Evolutionary conservation across 257 asterid species (phyloP).

Genomic region (Solanum sejunctum): DNA sequence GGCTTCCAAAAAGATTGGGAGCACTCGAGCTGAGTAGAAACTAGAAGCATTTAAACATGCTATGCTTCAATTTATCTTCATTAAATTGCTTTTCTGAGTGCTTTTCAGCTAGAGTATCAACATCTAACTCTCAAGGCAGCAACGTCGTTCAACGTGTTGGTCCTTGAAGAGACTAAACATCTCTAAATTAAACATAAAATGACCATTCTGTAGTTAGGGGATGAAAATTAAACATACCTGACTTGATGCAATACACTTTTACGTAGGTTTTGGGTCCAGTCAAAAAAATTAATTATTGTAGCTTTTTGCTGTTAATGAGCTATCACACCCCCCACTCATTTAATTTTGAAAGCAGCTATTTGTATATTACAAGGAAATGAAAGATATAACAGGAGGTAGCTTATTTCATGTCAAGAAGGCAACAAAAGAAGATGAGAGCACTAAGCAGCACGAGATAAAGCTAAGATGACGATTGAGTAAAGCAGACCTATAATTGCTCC

Average conservation of each 20-base stretch:
- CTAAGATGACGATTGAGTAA: not conserved
- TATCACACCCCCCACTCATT: not conserved
- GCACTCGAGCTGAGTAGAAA: not conserved
- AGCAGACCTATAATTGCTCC: constrained; percentile 87
- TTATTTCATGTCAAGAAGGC: not conserved
- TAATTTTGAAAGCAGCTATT: not conserved
- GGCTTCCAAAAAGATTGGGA: not conserved
- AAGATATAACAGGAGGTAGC: not conserved
- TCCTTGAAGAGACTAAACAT: not conserved
- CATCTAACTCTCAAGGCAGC: not conserved
- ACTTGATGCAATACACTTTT: not conserved
- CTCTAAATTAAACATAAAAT: not conserved
- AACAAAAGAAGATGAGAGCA: not conserved
- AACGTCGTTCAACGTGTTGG: not conserved
- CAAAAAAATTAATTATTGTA: not conserved
- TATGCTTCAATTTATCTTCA: not conserved
- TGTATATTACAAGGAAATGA: not conserved
- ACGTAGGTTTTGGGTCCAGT: not conserved
- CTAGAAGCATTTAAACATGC: not conserved
- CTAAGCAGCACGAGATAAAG: not conserved
- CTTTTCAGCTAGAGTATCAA: not conserved
- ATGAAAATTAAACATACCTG: not conserved
- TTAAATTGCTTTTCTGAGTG: not conserved
- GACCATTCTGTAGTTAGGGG: not conserved
- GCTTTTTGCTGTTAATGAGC: not conserved